phyloP scores from a whole-genome alignment of 1,284 basidiomycete genomes.

The Ustilago loliicola region DNA sequence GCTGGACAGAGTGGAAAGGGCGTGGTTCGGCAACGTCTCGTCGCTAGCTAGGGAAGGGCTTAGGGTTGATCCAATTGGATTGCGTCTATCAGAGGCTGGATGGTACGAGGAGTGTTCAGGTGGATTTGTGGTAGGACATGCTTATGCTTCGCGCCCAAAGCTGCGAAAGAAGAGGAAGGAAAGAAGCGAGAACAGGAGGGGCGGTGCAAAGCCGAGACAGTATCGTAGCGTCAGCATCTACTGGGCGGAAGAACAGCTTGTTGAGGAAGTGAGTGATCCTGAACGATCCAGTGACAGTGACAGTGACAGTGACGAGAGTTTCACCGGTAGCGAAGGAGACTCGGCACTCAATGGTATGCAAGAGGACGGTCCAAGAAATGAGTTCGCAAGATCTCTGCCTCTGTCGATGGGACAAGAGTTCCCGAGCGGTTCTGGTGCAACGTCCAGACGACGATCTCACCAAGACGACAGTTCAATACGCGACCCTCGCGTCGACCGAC shows the following conservation, averaged over 20 bases:
- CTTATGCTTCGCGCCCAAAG: constrained; percentile 32
- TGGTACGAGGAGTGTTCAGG: constrained; percentile 49
- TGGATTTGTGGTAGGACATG: constrained; percentile 47
- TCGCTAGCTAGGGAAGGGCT: constrained; percentile 2
- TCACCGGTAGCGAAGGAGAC: neutral
- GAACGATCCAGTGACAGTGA: constrained; percentile 13
- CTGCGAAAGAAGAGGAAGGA: neutral
- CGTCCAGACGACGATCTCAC: constrained; percentile 3
- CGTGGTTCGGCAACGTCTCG: constrained; percentile 43
- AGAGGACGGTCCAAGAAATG: neutral
- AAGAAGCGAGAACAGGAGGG: neutral
- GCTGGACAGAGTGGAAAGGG: constrained; percentile 15
- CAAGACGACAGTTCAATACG: neutral
- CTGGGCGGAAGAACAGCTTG: constrained; percentile 50
- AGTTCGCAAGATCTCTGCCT: constrained; percentile 1
- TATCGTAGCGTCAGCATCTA: constrained; percentile 45
- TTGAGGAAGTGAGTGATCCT: constrained; percentile 47
- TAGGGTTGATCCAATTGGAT: constrained; percentile 16
- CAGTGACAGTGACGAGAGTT: constrained; percentile 5
- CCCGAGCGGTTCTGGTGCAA: neutral
- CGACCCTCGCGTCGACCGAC: constrained; percentile 25
- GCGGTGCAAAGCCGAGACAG: constrained; percentile 10
- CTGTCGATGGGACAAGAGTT: neutral
- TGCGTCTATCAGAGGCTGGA: constrained; percentile 29
- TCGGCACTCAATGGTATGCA: neutral